Conservation (phyloP, 2,329 filamentous ascomycete genomes). For the Xylariaceae sp. region DNA sequence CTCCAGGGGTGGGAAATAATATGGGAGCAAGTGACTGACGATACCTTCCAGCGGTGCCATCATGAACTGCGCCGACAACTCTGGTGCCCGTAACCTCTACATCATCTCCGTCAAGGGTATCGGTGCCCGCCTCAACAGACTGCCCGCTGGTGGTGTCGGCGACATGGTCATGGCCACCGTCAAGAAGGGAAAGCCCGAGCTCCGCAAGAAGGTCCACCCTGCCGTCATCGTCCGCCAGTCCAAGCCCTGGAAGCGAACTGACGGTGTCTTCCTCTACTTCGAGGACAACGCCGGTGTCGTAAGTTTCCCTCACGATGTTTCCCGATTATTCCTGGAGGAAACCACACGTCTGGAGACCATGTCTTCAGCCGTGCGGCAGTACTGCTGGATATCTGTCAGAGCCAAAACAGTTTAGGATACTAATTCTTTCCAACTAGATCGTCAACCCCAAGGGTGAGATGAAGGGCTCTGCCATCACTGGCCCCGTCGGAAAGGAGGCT, state of each 20-base stretch:
- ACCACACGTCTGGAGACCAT: too few species aligned
- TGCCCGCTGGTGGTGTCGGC: constrained; percentile 20
- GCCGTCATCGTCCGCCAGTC: constrained; percentile 97
- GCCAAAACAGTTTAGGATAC: constrained; percentile 16
- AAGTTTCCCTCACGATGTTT: constrained; percentile 41
- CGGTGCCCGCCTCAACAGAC: constrained; percentile 19
- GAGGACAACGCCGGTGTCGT: constrained; percentile 99
- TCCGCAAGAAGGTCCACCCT: constrained; percentile 99
- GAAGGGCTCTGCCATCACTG: constrained; percentile 99
- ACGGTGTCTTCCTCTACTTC: constrained; percentile 99
- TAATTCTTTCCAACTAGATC: constrained; percentile 59
- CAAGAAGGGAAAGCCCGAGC: constrained; percentile 83
- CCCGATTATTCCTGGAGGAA: not conserved
- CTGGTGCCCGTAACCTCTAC: constrained; percentile 33
- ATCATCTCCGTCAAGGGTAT: constrained; percentile 20
- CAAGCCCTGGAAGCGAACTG: constrained; percentile 98
- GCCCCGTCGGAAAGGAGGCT: constrained; percentile 98
- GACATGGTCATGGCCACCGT: constrained; percentile 25
- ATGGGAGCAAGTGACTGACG: constrained; percentile 13
- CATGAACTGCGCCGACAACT: constrained; percentile 99
- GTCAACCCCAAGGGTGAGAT: constrained; percentile 99
- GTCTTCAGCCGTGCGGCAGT: too few species aligned
- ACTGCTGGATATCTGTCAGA: not conserved
- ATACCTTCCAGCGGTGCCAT: constrained; percentile 77
- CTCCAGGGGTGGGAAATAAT: not conserved